Conservation (phyloP, 345 rosid genomes). For the Arabis hirsuta region DNA sequence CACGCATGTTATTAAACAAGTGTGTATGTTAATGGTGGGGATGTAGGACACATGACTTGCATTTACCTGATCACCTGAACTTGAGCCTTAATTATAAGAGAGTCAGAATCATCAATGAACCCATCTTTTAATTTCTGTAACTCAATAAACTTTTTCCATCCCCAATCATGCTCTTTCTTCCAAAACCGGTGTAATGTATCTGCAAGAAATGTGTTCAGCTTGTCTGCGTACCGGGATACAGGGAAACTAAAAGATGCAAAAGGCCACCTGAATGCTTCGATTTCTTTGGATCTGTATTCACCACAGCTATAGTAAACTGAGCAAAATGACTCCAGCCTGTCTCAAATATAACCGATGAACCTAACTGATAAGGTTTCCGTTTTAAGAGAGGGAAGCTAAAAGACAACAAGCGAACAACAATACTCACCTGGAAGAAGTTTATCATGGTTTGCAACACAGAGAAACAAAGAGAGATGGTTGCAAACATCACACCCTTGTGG, state of each 20-base stretch:
- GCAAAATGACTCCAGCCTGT: conserved; percentile 98
- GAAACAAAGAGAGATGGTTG: conserved; percentile 92
- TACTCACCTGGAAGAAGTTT: conserved; percentile 89
- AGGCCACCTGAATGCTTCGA: conserved; percentile 85
- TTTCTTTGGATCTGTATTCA: conserved; percentile 86
- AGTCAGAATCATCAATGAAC: conserved; percentile 80
- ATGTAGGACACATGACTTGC: conserved; percentile 18
- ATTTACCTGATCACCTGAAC: conserved; percentile 92
- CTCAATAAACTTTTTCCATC: conserved; percentile 96
- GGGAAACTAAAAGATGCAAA: conserved; percentile 23
- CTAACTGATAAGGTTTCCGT: conserved; percentile 6
- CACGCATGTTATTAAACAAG: background rate
- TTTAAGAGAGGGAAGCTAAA: conserved; percentile 7
- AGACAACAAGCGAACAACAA: conserved; percentile 26
- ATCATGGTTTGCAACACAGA: conserved; percentile 88
- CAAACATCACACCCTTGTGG: conserved; percentile 93
- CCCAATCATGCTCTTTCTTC: conserved; percentile 98
- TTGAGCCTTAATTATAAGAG: conserved; percentile 89
- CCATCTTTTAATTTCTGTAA: conserved; percentile 81
- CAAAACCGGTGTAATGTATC: conserved; percentile 92
- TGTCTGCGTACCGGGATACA: conserved; percentile 21
- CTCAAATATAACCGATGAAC: conserved; percentile 27
- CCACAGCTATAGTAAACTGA: conserved; percentile 92
- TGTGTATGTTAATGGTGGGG: conserved; percentile 3
- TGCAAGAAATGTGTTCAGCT: conserved; percentile 46